Evolutionary conservation across 2,329 filamentous ascomycete genomes (phyloP).

Genomic region (Penicillium sp.): DNA sequence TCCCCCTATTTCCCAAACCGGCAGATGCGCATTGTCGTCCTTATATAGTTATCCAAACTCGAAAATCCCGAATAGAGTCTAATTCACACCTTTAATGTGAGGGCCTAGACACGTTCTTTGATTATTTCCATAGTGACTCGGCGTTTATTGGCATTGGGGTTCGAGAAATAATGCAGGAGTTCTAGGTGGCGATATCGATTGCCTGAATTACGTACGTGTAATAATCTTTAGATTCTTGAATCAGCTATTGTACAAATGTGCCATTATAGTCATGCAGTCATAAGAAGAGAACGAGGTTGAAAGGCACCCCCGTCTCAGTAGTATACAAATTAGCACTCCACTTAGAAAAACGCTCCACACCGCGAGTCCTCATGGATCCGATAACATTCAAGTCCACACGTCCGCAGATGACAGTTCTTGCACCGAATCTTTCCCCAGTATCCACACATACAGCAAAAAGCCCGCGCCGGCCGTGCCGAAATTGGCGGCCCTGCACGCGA

Average conservation of each 20-base stretch:
- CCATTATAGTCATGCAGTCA: conserved; percentile 20
- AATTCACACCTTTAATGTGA: background rate
- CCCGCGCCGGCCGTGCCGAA: conserved; percentile 34
- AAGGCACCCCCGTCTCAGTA: conserved; percentile 2
- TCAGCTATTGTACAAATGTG: conserved; percentile 13
- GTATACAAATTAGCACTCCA: conserved; percentile 5
- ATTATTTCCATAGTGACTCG: too few relatives aligned
- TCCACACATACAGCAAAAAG: conserved; percentile 51
- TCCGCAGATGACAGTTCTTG: conserved; percentile 46
- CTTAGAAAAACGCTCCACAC: conserved; percentile 43
- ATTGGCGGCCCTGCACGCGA: conserved; percentile 40
- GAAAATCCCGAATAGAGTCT: background rate
- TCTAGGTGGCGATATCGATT: too few relatives aligned
- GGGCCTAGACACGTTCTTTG: too few relatives aligned
- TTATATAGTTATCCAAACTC: background rate
- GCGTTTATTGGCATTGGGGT: too few relatives aligned
- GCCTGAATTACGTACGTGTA: background rate
- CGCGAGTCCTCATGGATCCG: conserved; percentile 48
- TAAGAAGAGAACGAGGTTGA: conserved; percentile 4
- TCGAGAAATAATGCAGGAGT: too few relatives aligned
- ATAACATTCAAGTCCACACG: conserved; percentile 50
- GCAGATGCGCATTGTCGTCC: background rate
- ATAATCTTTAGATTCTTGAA: conserved; percentile 1
- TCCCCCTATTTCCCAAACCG: background rate
- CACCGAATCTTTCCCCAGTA: conserved; percentile 53